These are phyloP conservation scores for Elsinoe ampelina DNA, from an alignment of 2,329 filamentous ascomycete genomes.

Conservation along the genomic window DNA sequence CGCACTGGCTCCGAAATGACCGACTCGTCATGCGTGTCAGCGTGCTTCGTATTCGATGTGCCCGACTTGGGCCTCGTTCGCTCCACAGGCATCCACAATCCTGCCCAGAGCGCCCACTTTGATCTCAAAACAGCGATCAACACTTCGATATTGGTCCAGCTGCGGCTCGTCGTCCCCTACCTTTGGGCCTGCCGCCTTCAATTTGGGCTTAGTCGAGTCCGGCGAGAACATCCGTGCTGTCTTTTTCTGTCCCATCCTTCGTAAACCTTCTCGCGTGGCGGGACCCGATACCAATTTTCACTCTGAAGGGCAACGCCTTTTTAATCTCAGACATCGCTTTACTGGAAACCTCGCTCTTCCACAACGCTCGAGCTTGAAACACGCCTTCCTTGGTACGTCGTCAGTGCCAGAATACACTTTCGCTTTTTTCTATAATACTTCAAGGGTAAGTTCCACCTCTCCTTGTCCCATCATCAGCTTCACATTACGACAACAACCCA, in stretches of 20 bases:
- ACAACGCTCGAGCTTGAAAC: slow-evolving; percentile 8
- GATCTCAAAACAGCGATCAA: slow-evolving; percentile 5
- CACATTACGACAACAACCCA: slow-evolving; percentile 1
- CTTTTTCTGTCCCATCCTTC: slow-evolving; percentile 6
- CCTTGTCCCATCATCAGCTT: not conserved
- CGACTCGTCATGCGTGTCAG: slow-evolving; percentile 5
- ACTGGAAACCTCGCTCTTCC: slow-evolving; percentile 2
- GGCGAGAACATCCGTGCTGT: slow-evolving; percentile 10
- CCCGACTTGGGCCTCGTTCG: not conserved
- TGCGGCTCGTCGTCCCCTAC: slow-evolving; percentile 8
- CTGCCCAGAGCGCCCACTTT: slow-evolving; percentile 2
- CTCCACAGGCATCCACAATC: not conserved
- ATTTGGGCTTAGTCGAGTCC: not conserved
- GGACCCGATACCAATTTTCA: slow-evolving; percentile 6
- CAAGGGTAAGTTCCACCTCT: slow-evolving; percentile 2
- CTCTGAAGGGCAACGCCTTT: slow-evolving; percentile 5
- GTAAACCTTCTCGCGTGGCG: slow-evolving; percentile 9
- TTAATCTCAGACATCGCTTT: slow-evolving; percentile 11
- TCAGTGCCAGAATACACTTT: slow-evolving; percentile 2
- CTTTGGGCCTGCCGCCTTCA: not conserved
- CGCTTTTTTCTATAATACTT: slow-evolving; percentile 9
- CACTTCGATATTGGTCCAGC: slow-evolving; percentile 5
- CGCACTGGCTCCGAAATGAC: not conserved
- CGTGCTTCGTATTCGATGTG: slow-evolving; percentile 1
- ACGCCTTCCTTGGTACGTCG: not conserved